These are phyloP conservation scores for Alopecurus myosuroides DNA, from an alignment of 176 grass and related monocot genomes.

Conservation along the genomic window DNA sequence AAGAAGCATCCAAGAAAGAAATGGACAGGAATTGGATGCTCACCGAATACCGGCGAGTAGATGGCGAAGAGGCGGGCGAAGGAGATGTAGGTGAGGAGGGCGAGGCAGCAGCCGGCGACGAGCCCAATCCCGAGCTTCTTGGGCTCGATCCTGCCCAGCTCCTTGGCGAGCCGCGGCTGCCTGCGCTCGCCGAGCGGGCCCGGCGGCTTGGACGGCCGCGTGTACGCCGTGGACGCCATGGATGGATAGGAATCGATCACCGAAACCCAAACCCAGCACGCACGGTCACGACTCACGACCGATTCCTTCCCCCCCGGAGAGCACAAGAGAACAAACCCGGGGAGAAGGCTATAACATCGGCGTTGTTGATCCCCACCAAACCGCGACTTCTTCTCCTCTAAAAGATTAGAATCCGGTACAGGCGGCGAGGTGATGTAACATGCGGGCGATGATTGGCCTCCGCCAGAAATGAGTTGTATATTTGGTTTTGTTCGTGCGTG, in stretches of 20 bases:
- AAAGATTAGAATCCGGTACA: not conserved
- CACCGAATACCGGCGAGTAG: constrained; percentile 49
- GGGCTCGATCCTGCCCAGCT: constrained; percentile 49
- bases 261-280: not conserved
- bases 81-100: constrained; percentile 45
- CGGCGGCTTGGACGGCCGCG: constrained; percentile 35
- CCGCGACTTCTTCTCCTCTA: not conserved
- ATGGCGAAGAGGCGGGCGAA: constrained; percentile 48
- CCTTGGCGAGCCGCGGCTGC: constrained; percentile 42
- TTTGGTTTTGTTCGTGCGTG: not conserved
- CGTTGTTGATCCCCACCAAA: not conserved
- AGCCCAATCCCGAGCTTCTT: constrained; percentile 56
- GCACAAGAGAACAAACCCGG: not conserved
- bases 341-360: not conserved
- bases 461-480: constrained; percentile 1
- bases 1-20: not conserved
- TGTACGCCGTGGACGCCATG: constrained; percentile 55
- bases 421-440: constrained; percentile 25
- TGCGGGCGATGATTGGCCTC: constrained; percentile 23
- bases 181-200: constrained; percentile 19
- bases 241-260: not conserved
- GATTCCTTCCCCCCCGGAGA: not conserved
- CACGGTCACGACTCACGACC: not conserved
- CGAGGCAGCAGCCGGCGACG: constrained; percentile 44
- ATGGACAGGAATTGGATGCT: not conserved